phyloP scores from a whole-genome alignment of 2,329 filamentous ascomycete genomes.

The Chaetomium olivaceum region DNA sequence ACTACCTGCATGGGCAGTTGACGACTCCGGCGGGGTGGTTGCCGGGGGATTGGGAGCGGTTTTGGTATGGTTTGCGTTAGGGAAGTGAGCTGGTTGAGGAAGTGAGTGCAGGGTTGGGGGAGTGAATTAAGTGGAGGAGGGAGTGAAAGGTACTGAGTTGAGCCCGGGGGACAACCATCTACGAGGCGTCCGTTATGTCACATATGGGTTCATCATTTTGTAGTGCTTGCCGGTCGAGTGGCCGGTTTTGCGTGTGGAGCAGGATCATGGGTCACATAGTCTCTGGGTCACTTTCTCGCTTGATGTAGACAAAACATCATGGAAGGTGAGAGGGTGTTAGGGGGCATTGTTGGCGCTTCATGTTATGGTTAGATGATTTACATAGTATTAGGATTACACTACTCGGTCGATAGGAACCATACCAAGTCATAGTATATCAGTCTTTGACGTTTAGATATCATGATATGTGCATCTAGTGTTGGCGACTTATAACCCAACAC shows the following conservation, averaged over 20 bases:
- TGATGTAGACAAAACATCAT: conserved; percentile 1
- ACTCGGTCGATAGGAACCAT: neutral
- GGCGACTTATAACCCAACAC: no score
- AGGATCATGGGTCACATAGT: neutral
- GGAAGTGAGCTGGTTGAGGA: no score
- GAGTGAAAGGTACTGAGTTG: neutral
- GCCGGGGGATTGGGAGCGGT: conserved; percentile 35
- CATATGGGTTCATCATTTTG: neutral
- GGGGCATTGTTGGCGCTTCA: neutral
- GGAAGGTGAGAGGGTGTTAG: neutral
- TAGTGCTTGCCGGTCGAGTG: neutral
- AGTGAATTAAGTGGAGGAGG: neutral
- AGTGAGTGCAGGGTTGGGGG: no score
- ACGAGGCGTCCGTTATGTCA: neutral
- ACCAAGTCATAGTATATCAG: neutral
- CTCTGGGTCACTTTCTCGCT: neutral
- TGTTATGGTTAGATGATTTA: neutral
- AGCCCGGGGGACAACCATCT: neutral
- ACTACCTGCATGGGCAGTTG: conserved; percentile 36
- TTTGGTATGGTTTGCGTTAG: conserved; percentile 33
- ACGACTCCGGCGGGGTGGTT: conserved; percentile 31
- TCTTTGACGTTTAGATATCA: neutral
- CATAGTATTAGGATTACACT: neutral
- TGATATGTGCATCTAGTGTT: no score
- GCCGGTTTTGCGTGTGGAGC: neutral